Evolutionary conservation across 2,329 filamentous ascomycete species (phyloP).

Genomic region (Hymenoscyphus scutula): DNA sequence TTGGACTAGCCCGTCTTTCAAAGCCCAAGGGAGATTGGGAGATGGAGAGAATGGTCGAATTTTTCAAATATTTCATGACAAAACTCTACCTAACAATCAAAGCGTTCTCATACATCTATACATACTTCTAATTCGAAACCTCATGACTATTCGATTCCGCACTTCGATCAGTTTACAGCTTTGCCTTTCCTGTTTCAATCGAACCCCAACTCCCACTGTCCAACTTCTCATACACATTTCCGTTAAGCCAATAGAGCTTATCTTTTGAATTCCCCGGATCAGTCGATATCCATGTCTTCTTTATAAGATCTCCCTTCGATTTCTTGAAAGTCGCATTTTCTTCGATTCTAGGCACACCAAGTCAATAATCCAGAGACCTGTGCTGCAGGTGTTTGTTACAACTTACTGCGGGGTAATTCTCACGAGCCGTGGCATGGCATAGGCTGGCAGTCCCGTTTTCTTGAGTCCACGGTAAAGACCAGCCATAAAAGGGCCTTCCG

Average conservation of each 20-base stretch:
- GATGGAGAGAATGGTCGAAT: too few species aligned
- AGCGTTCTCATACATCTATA: background rate
- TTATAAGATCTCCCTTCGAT: slow-evolving; percentile 44
- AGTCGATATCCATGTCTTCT: slow-evolving; percentile 41
- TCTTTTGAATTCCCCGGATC: slow-evolving; percentile 34
- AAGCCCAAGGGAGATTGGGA: too few species aligned
- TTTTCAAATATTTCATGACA: too few species aligned
- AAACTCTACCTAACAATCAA: background rate
- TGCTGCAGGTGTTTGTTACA: too few species aligned
- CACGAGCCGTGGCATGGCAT: slow-evolving; percentile 47
- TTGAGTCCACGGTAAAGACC: slow-evolving; percentile 40
- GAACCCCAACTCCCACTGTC: slow-evolving; percentile 40
- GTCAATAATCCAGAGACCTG: background rate
- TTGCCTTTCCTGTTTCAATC: slow-evolving; percentile 45
- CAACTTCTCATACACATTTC: slow-evolving; percentile 40
- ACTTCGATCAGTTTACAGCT: slow-evolving; percentile 25
- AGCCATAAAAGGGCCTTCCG: slow-evolving; percentile 39
- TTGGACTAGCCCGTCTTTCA: too few species aligned
- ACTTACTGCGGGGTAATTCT: slow-evolving; percentile 45
- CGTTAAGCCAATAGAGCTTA: slow-evolving; percentile 45
- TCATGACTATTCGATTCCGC: background rate
- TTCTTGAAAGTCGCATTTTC: slow-evolving; percentile 51
- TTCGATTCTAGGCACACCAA: slow-evolving; percentile 35
- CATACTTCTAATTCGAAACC: background rate
- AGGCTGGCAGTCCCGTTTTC: slow-evolving; percentile 45